phyloP scores from a whole-genome alignment of 805 yeast species.

The Starmerella floricola region DNA sequence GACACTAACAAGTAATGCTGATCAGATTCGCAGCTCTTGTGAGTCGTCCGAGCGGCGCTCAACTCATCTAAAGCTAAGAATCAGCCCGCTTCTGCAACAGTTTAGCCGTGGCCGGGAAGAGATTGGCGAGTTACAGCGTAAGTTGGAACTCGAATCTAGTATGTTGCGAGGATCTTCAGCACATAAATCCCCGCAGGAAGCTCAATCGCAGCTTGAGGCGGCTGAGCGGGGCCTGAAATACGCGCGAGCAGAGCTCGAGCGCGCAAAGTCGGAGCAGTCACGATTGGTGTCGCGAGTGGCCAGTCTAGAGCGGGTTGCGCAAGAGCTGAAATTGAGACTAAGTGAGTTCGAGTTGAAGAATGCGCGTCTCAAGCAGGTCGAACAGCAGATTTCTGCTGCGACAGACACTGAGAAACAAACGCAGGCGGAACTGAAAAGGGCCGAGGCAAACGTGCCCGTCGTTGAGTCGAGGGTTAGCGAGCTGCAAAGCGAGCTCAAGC shows the following conservation, averaged over 20 bases:
- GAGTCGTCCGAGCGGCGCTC: too few species aligned
- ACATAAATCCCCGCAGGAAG: constrained; percentile 15
- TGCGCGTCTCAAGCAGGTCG: constrained; percentile 1
- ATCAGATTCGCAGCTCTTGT: too few species aligned
- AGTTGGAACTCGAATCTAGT: constrained; percentile 2
- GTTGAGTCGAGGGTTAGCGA: constrained; percentile 2
- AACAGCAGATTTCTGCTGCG: not conserved
- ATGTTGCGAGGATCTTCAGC: not conserved
- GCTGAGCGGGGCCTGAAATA: constrained; percentile 1
- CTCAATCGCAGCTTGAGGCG: constrained; percentile 26
- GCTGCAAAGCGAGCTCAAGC: not conserved
- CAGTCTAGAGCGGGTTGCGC: constrained; percentile 9
- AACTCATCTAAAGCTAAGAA: too few species aligned
- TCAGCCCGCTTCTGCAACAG: not conserved
- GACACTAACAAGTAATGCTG: not conserved
- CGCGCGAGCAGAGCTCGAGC: constrained; percentile 2
- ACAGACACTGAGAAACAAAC: not conserved
- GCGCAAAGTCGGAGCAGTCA: constrained; percentile 2
- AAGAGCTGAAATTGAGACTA: constrained; percentile 16
- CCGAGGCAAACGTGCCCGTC: constrained; percentile 1
- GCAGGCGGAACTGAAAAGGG: not conserved
- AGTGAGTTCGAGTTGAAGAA: constrained; percentile 18
- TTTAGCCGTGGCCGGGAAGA: not conserved
- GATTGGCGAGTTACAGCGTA: constrained; percentile 1
- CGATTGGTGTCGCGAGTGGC: constrained; percentile 2